Percentiles rank a stretch among this genome's conserved stretches.
phyloP scores from a whole-genome alignment of 2,329 filamentous ascomycete genomes.

The Biscogniauxia marginata region DNA sequence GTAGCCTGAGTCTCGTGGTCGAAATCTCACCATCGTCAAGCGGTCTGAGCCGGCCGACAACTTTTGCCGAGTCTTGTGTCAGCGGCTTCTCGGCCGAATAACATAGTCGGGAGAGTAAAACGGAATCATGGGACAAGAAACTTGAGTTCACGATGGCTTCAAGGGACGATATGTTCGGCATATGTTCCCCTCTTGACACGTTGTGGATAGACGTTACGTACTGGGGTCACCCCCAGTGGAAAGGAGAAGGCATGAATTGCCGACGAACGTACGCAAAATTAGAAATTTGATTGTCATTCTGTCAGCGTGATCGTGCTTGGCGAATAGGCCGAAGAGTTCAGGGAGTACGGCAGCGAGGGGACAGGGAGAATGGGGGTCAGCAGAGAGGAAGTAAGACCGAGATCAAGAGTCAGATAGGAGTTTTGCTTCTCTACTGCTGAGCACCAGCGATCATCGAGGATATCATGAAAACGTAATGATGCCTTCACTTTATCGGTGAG shows the following conservation, averaged over 20 bases:
- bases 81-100: background rate
- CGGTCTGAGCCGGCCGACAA: background rate
- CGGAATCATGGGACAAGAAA: background rate
- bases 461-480: background rate
- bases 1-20: background rate
- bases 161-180: background rate
- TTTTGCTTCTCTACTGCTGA: background rate
- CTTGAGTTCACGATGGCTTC: background rate
- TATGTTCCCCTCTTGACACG: background rate
- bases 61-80: background rate
- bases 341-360: background rate
- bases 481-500: background rate
- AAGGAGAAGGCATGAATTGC: background rate
- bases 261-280: background rate
- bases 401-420: background rate
- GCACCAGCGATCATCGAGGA: background rate
- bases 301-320: background rate
- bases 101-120: background rate
- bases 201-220: background rate
- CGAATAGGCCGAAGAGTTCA: background rate
- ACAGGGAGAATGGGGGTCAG: no score
- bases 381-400: background rate
- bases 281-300: background rate
- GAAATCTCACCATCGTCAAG: background rate
- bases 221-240: background rate